Conservation (phyloP, 2,329 filamentous ascomycete genomes). For the Aspergillus uvarum region DNA sequence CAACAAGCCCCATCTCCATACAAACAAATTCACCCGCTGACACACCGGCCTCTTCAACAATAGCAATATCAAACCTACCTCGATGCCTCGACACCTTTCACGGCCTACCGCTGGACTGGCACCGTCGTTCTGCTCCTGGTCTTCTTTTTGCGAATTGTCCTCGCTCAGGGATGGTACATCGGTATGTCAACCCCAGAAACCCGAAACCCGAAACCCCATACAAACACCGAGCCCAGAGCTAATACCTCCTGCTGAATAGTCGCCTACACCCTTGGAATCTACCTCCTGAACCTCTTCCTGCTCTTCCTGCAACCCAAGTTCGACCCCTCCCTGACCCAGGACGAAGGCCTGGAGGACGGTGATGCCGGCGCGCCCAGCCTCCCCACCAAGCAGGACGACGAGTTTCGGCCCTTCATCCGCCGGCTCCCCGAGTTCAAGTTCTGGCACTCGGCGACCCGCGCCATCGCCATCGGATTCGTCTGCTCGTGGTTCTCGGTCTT, state of each 20-base stretch:
- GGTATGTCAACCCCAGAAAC: slow-evolving; percentile 54
- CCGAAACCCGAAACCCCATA: neutral
- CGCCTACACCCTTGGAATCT: slow-evolving; percentile 96
- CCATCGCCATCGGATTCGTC: slow-evolving; percentile 75
- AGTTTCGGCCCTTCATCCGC: slow-evolving; percentile 96
- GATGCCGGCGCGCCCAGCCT: slow-evolving; percentile 65
- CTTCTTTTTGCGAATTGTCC: slow-evolving; percentile 85
- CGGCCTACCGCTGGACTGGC: slow-evolving; percentile 84
- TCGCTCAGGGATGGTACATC: slow-evolving; percentile 98
- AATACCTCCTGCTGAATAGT: slow-evolving; percentile 54
- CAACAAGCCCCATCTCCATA: neutral
- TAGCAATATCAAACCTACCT: slow-evolving; percentile 93
- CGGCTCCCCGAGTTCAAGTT: slow-evolving; percentile 99
- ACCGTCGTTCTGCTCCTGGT: slow-evolving; percentile 72
- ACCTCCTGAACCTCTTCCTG: slow-evolving; percentile 97
- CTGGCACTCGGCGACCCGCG: slow-evolving; percentile 93
- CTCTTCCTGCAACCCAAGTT: slow-evolving; percentile 98
- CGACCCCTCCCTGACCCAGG: slow-evolving; percentile 91
- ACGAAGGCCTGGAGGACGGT: slow-evolving; percentile 96
- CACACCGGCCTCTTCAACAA: neutral
- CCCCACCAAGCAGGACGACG: slow-evolving; percentile 93
- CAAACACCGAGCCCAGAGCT: slow-evolving; percentile 2
- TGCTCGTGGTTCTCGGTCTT: slow-evolving; percentile 95
- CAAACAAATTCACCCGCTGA: neutral
- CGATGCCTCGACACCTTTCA: slow-evolving; percentile 88